Evolutionary conservation across 768 basidiomycete genomes (phyloP).

Genomic region (Leccinum obscurum): DNA sequence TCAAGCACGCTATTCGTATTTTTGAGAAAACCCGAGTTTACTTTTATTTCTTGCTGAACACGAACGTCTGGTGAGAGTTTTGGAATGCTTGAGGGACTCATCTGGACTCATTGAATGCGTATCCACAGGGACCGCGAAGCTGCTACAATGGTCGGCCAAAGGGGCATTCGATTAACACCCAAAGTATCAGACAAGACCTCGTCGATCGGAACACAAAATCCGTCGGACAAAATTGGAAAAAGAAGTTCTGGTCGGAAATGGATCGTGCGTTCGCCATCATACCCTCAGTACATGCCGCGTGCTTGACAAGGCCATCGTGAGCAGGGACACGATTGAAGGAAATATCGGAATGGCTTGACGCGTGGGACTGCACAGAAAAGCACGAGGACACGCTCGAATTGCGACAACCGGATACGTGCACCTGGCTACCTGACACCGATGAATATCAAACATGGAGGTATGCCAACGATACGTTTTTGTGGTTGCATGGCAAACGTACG

Average conservation of each 20-base stretch:
- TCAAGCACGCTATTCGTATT: background rate
- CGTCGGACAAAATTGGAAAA: background rate
- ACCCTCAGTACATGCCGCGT: background rate
- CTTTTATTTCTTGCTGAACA: background rate
- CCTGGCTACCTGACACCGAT: background rate
- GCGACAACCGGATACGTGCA: background rate
- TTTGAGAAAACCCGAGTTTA: background rate
- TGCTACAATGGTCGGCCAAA: background rate
- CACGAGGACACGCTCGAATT: background rate
- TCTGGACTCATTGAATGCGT: background rate
- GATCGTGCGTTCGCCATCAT: no score
- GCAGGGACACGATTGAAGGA: background rate
- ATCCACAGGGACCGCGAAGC: background rate
- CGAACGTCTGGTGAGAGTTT: background rate
- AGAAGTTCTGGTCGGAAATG: no score
- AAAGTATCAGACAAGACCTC: background rate
- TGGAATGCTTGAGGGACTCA: background rate
- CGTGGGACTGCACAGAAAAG: background rate
- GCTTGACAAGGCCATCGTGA: conserved; percentile 15
- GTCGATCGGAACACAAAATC: background rate
- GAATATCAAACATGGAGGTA: background rate
- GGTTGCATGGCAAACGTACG: background rate
- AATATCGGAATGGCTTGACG: no score
- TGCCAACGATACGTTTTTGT: background rate
- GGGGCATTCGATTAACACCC: background rate